Percentiles rank a stretch among this genome's conserved stretches.
These are phyloP conservation scores for Rhodotorula diobovata DNA, from an alignment of 768 basidiomycete genomes.

Conservation along the genomic window DNA sequence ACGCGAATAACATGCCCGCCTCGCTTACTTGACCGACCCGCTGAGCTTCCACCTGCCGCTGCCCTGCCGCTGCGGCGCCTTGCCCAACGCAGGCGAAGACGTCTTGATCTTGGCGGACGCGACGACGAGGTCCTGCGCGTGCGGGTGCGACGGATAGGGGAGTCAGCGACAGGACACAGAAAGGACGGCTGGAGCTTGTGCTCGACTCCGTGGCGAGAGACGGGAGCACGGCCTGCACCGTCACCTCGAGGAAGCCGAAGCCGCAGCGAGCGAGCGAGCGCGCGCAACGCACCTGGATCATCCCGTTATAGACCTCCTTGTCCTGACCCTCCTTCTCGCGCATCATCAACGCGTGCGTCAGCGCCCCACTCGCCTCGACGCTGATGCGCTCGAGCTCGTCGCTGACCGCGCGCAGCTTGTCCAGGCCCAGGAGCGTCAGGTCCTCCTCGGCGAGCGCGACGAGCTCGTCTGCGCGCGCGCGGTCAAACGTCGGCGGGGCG, in stretches of 20 bases:
- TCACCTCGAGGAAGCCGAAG: too few relatives aligned
- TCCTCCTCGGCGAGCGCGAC: conserved; percentile 23
- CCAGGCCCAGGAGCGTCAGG: conserved; percentile 21
- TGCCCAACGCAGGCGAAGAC: background rate
- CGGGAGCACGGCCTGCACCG: too few relatives aligned
- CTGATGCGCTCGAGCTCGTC: conserved; percentile 29
- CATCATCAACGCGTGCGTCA: conserved; percentile 36
- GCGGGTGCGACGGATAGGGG: too few relatives aligned
- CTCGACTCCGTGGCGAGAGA: too few relatives aligned
- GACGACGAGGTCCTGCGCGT: conserved; percentile 29
- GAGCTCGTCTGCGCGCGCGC: conserved; percentile 12
- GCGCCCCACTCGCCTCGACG: conserved; percentile 33
- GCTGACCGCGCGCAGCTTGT: conserved; percentile 4
- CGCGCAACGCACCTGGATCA: conserved; percentile 30
- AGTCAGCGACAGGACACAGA: too few relatives aligned
- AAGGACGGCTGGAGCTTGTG: too few relatives aligned
- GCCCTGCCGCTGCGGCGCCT: conserved; percentile 11
- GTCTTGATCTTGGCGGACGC: conserved; percentile 39
- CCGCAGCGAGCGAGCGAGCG: too few relatives aligned
- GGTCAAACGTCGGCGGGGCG: conserved; percentile 19
- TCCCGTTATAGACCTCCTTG: conserved; percentile 38
- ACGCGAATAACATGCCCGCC: background rate
- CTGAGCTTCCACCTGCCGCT: conserved; percentile 20
- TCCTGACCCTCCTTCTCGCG: conserved; percentile 38
- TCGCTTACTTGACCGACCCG: background rate